phyloP scores from a whole-genome alignment of 1,284 basidiomycete species.

The Boletus smithii region DNA sequence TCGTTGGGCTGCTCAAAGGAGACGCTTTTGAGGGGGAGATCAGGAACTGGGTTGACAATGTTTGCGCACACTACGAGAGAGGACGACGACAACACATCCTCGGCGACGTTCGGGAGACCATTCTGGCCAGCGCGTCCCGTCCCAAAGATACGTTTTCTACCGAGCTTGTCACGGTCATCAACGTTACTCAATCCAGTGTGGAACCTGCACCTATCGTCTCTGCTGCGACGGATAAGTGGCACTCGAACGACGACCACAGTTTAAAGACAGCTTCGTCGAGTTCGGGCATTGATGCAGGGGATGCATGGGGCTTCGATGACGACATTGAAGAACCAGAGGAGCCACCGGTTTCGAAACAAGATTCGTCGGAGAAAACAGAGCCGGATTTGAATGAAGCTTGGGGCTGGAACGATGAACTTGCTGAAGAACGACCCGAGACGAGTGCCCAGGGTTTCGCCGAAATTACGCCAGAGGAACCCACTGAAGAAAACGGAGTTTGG shows the following conservation, averaged over 20 bases:
- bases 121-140: slow-evolving; percentile 36
- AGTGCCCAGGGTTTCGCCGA: slow-evolving; percentile 17
- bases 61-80: slow-evolving; percentile 71
- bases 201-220: slow-evolving; percentile 1
- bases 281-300: slow-evolving; percentile 30
- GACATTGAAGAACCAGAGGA: slow-evolving; percentile 32
- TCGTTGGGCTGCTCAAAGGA: slow-evolving; percentile 50
- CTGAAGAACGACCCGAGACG: slow-evolving; percentile 16
- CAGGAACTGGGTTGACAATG: slow-evolving; percentile 57
- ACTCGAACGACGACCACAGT: slow-evolving; percentile 10
- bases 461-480: slow-evolving; percentile 13
- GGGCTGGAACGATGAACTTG: slow-evolving; percentile 58
- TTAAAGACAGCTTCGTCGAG: slow-evolving; percentile 19
- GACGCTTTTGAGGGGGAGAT: slow-evolving; percentile 50
- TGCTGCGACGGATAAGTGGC: slow-evolving; percentile 4
- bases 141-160: slow-evolving; percentile 35
- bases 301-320: slow-evolving; percentile 60
- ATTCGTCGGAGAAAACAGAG: slow-evolving; percentile 18
- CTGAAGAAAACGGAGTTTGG: slow-evolving; percentile 39
- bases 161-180: slow-evolving; percentile 27
- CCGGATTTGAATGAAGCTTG: slow-evolving; percentile 53
- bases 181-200: not conserved
- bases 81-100: slow-evolving; percentile 62
- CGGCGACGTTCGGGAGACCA: slow-evolving; percentile 49
- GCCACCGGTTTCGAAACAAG: slow-evolving; percentile 12